These are phyloP conservation scores for Trametes elegans DNA, from an alignment of 768 basidiomycete species.

Conservation along the genomic window DNA sequence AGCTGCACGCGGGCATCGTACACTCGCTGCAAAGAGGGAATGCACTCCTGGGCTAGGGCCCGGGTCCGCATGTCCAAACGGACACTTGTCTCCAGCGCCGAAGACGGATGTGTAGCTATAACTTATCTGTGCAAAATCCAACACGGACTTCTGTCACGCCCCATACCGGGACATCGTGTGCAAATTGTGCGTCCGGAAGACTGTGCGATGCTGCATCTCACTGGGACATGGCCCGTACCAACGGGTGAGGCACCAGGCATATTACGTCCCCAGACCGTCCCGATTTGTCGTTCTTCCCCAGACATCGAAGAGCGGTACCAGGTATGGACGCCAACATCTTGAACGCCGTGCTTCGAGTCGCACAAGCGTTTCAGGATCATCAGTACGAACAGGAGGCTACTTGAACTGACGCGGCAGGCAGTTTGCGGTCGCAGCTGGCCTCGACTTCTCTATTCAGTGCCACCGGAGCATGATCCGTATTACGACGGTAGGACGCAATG, in stretches of 20 bases:
- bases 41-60: conserved; percentile 6
- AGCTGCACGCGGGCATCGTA: conserved; percentile 49
- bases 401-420: neutral
- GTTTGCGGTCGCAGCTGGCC: neutral
- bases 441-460: neutral
- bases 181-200: neutral
- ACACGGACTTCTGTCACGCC: conserved; percentile 14
- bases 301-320: neutral
- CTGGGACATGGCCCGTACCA: neutral
- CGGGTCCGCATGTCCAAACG: conserved; percentile 1
- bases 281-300: neutral
- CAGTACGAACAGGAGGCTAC: too few relatives aligned
- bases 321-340: neutral
- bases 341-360: neutral
- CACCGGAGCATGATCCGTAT: conserved; percentile 11
- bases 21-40: conserved; percentile 28
- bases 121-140: conserved; percentile 3
- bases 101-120: neutral
- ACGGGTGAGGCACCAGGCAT: neutral
- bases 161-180: neutral
- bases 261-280: conserved; percentile 14
- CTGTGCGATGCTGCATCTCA: neutral
- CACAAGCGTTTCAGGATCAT: neutral
- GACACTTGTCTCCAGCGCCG: neutral
- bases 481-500: neutral